phyloP scores from a whole-genome alignment of 768 basidiomycete genomes.

The Suillus weaverae region DNA sequence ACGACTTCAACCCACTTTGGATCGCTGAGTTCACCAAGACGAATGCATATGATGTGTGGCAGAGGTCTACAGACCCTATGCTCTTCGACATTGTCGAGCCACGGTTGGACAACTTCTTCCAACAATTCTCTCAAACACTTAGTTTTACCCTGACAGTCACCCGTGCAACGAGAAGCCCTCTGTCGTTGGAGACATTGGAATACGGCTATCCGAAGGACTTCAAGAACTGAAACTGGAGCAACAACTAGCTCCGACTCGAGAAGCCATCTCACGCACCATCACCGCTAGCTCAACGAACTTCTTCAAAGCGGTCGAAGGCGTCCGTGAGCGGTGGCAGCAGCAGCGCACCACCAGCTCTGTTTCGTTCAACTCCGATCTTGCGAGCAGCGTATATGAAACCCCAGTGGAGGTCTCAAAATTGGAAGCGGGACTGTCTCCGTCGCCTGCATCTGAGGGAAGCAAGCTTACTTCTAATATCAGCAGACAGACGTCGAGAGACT shows the following conservation, averaged over 20 bases:
- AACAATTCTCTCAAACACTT: conserved; percentile 2
- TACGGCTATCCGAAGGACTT: conserved; percentile 89
- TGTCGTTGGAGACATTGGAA: conserved; percentile 86
- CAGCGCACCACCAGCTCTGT: conserved; percentile 35
- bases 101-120: conserved; percentile 45
- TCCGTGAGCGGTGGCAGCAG: conserved; percentile 69
- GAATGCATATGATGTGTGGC: conserved; percentile 88
- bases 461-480: conserved; percentile 18
- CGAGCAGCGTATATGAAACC: conserved; percentile 18
- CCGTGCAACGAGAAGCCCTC: conserved; percentile 92
- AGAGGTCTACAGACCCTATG: conserved; percentile 84
- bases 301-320: conserved; percentile 89
- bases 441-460: conserved; percentile 11
- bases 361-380: conserved; percentile 23
- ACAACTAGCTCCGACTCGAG: conserved; percentile 89
- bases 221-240: conserved; percentile 93
- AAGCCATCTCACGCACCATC: conserved; percentile 80
- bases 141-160: conserved; percentile 52
- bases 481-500: conserved; percentile 29
- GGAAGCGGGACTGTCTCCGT: conserved; percentile 23
- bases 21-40: conserved; percentile 86
- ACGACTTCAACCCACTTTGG: conserved; percentile 89
- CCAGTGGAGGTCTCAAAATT: conserved; percentile 32
- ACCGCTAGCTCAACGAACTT: conserved; percentile 74
- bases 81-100: conserved; percentile 97